These are phyloP conservation scores for Yarrowia osloensis DNA, from an alignment of 805 yeast genomes.

Conservation along the genomic window DNA sequence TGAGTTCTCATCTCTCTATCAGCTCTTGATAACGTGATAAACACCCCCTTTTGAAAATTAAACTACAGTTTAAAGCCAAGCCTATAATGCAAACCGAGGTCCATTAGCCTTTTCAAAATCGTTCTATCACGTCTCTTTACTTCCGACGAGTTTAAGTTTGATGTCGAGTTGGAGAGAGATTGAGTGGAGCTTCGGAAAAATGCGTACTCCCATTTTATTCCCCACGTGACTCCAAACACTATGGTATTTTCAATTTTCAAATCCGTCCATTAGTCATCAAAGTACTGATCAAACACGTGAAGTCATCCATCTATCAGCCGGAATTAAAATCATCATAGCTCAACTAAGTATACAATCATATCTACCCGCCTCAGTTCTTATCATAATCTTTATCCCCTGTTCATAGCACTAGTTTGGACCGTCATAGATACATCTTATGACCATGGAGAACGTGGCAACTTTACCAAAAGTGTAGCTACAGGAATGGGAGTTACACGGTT, in stretches of 20 bases:
- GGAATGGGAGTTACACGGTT: not conserved
- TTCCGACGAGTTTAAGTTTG: not conserved
- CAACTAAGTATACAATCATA: not conserved
- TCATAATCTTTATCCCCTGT: not conserved
- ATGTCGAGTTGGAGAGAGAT: no score
- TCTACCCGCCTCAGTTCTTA: not conserved
- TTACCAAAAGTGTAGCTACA: not conserved
- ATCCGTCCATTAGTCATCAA: not conserved
- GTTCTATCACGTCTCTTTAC: not conserved
- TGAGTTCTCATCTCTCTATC: not conserved
- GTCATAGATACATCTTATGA: not conserved
- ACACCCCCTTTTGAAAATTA: not conserved
- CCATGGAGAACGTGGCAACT: no score
- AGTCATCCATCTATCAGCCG: not conserved
- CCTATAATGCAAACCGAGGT: not conserved
- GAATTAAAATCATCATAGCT: not conserved
- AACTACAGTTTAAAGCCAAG: conserved; percentile 14
- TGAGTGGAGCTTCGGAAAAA: no score
- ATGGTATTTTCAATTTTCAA: not conserved
- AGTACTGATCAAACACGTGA: not conserved
- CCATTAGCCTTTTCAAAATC: not conserved
- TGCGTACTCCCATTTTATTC: no score
- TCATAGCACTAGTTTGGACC: not conserved
- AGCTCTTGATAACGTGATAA: not conserved
- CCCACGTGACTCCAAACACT: not conserved